Evolutionary conservation across 257 asterid species (phyloP).

Genomic region (Lycium barbarum): DNA sequence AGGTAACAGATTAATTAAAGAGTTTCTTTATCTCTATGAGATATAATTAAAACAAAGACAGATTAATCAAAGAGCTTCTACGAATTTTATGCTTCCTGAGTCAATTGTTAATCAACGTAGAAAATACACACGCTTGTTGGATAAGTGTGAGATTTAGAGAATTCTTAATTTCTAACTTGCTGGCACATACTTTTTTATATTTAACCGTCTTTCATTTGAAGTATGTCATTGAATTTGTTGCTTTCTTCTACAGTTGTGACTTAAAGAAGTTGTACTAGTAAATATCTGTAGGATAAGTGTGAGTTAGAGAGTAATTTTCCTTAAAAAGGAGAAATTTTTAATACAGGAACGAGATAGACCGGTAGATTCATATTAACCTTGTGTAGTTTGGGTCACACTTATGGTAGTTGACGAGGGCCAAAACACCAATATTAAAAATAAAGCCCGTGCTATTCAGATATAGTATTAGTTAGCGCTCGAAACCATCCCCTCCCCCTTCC

Average conservation of each 20-base stretch:
- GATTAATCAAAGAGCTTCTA: no score
- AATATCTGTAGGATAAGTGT: not conserved
- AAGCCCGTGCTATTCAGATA: not conserved
- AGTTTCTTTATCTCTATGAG: no score
- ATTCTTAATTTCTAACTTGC: not conserved
- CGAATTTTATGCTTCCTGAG: no score
- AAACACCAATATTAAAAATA: constrained; percentile 1
- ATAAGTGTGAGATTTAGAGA: no score
- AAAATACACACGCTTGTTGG: not conserved
- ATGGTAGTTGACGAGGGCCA: constrained; percentile 9
- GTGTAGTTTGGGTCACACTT: not conserved
- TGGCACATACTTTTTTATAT: not conserved
- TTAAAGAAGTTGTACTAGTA: not conserved
- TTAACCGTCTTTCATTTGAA: not conserved
- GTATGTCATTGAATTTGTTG: not conserved
- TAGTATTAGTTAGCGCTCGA: not conserved
- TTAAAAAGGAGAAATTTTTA: not conserved
- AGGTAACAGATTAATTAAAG: no score
- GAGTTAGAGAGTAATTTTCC: not conserved
- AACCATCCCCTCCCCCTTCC: not conserved
- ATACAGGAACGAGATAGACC: not conserved
- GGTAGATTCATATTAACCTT: not conserved
- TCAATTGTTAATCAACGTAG: no score
- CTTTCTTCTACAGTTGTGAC: not conserved
- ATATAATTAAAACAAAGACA: no score